Percentiles rank a stretch among this genome's conserved stretches.
phyloP scores from a whole-genome alignment of 192 early-diverging fungal species.

The Umbelopsis sp. region DNA sequence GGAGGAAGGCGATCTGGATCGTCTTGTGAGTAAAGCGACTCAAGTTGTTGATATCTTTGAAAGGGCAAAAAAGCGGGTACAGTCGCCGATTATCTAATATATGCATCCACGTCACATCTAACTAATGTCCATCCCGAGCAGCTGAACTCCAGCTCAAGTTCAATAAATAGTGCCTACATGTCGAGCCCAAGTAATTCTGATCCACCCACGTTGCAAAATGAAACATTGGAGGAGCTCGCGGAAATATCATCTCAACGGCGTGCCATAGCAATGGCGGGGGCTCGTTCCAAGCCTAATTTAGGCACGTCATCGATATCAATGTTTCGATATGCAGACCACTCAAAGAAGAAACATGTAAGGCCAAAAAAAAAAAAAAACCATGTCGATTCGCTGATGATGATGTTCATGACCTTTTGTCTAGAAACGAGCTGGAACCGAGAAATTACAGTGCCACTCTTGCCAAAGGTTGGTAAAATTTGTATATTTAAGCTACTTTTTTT shows the following conservation, averaged over 20 bases:
- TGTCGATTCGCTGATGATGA: neutral
- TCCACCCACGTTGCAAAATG: neutral
- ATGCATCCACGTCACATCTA: too few relatives aligned
- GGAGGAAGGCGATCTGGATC: neutral
- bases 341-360: slow-evolving; percentile 13
- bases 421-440: slow-evolving; percentile 13
- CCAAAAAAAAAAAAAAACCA: neutral
- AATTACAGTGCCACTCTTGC: slow-evolving; percentile 9
- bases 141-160: too few relatives aligned
- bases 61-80: neutral
- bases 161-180: too few relatives aligned
- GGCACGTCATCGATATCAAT: slow-evolving; percentile 12
- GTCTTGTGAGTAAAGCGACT: slow-evolving; percentile 1
- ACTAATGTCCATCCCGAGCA: too few relatives aligned
- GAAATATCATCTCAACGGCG: slow-evolving; percentile 11
- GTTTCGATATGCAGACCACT: slow-evolving; percentile 18
- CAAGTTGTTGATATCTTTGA: slow-evolving; percentile 16
- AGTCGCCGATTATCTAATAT: too few relatives aligned
- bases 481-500: neutral
- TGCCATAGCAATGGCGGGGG: slow-evolving; percentile 1
- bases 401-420: neutral
- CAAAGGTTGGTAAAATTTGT: neutral
- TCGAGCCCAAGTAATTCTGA: slow-evolving; percentile 5
- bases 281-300: neutral
- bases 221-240: neutral